Evolutionary conservation across 1,284 basidiomycete species (phyloP), one percentile per base, ranked within the genome.

Genomic region (Ustilago loliicola): DNA sequence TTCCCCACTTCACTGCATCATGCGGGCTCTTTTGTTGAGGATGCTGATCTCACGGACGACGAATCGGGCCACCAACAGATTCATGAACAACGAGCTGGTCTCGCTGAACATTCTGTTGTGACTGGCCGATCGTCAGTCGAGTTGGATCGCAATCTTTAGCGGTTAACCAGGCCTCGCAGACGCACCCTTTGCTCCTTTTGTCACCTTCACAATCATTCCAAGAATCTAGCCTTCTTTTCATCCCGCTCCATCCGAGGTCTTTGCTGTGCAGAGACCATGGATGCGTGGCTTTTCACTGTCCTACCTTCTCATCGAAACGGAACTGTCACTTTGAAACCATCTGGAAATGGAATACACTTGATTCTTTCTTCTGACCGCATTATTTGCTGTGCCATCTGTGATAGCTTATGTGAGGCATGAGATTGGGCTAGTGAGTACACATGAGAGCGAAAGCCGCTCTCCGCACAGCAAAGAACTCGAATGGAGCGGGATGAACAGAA

Each of bases 251-350:
- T 11, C 36, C 30, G 13, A 29, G 34, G 1, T 48, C 47, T 57
- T 55, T 66, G 63, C 68, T 71, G 68, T 54, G 68, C 68, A 48
- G 63, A 57, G 32, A 3, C 21, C 19, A 52, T 50, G 38, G 55
- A 38, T 38, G 11, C 32, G 3, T 25, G 30, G 38, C 27, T 17
- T n/a, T 29, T 11, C 36, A 32, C 47, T 47, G 47, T 32, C 21
- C 55, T 21, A 23, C 36, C 19, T 60, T 32, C 29, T 32, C 25
- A 29, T 58, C 9, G 59, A 53, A 51, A 61, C 47, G 65, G 54
- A 45, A 38, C 25, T 56, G 30, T 54, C 25, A n/a, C 23, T 50
- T 29, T 50, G 45, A 68, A 34, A 51, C 34, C 29, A 40, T 55
- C 58, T 34, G 50, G 36, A 36, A 54, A 63, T 63, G 47, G 52